These are phyloP conservation scores for Penicillium verrucosum DNA, from an alignment of 2,329 filamentous ascomycete genomes.

Conservation along the genomic window DNA sequence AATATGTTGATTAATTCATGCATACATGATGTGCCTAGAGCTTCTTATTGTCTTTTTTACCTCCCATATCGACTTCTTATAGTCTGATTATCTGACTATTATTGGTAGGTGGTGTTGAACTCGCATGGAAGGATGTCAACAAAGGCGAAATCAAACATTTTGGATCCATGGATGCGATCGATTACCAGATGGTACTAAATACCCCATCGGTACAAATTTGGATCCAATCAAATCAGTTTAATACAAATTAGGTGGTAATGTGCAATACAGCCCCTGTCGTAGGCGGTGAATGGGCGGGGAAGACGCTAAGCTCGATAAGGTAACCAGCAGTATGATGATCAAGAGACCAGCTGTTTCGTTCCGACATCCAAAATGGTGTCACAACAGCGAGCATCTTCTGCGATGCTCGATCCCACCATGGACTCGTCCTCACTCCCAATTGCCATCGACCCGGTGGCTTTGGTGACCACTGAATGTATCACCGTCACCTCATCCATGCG, in stretches of 20 bases:
- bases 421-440: slow-evolving; percentile 58
- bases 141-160: slow-evolving; percentile 3
- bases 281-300: slow-evolving; percentile 25
- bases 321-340: slow-evolving; percentile 22
- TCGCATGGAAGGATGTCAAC: neutral
- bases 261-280: slow-evolving; percentile 15
- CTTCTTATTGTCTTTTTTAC: neutral
- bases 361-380: slow-evolving; percentile 19
- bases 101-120: neutral
- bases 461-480: slow-evolving; percentile 98
- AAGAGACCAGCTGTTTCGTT: slow-evolving; percentile 29
- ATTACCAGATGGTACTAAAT: slow-evolving; percentile 1
- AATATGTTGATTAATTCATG: neutral
- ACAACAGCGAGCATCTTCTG: slow-evolving; percentile 23
- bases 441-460: slow-evolving; percentile 82
- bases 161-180: slow-evolving; percentile 4
- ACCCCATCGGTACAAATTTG: neutral
- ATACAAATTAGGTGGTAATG: slow-evolving; percentile 7
- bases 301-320: slow-evolving; percentile 27
- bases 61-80: neutral
- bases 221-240: neutral
- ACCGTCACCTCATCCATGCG: slow-evolving; percentile 97
- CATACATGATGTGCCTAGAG: neutral
- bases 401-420: slow-evolving; percentile 31
- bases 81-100: neutral